phyloP scores from a whole-genome alignment of 2,329 filamentous ascomycete genomes.

The Cladobotryum protrusum region DNA sequence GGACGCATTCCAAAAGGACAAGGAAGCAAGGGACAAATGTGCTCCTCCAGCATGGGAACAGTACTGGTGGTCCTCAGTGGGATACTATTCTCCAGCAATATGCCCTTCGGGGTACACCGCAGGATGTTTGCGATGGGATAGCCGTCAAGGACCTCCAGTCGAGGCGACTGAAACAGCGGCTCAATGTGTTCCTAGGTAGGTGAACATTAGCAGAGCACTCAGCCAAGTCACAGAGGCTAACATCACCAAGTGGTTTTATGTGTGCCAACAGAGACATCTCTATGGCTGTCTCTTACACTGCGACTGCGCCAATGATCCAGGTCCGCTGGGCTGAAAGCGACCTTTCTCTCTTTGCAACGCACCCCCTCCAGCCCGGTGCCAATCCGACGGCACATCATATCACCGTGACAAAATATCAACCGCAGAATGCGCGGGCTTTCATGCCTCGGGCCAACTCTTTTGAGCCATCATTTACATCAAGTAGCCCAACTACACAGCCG shows the following conservation, averaged over 20 bases:
- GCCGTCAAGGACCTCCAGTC: slow-evolving; percentile 6
- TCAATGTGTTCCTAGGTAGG: slow-evolving; percentile 9
- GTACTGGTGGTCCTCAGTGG: slow-evolving; percentile 10
- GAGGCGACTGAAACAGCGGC: slow-evolving; percentile 9
- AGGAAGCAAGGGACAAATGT: slow-evolving; percentile 5
- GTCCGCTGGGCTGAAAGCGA: slow-evolving; percentile 10
- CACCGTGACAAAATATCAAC: background rate
- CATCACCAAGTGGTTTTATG: slow-evolving; percentile 2
- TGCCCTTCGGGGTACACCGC: slow-evolving; percentile 8
- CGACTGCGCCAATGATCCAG: slow-evolving; percentile 10
- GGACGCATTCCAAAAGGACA: slow-evolving; percentile 3
- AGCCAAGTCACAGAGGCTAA: background rate
- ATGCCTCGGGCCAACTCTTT: background rate
- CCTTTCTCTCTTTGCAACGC: slow-evolving; percentile 4
- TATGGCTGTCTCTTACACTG: slow-evolving; percentile 2
- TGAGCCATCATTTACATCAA: background rate
- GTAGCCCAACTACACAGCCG: background rate
- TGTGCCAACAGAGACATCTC: slow-evolving; percentile 6
- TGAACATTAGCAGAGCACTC: background rate
- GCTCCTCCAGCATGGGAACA: slow-evolving; percentile 5
- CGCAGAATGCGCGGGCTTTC: background rate
- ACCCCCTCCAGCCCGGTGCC: slow-evolving; percentile 7
- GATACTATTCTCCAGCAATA: slow-evolving; percentile 8
- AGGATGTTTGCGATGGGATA: slow-evolving; percentile 9
- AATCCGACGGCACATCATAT: slow-evolving; percentile 3